These are phyloP conservation scores for Lentinula detonsa DNA, from an alignment of 768 basidiomycete species.

Conservation along the genomic window DNA sequence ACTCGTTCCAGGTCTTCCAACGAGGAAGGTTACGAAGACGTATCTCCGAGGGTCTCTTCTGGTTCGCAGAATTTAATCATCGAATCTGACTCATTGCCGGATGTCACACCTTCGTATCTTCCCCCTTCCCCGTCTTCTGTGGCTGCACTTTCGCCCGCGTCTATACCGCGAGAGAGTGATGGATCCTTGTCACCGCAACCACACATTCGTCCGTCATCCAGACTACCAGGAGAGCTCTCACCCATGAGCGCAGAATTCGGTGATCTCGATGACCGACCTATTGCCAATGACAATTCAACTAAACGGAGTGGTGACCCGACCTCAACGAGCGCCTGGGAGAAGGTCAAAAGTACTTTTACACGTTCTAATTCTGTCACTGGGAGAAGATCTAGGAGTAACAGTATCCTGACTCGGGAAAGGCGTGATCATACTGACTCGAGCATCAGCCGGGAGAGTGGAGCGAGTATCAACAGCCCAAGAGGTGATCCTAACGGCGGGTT, in stretches of 20 bases:
- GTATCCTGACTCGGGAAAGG: constrained; percentile 59
- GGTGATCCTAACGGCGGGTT: constrained; percentile 40
- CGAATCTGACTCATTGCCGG: constrained; percentile 57
- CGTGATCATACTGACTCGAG: constrained; percentile 69
- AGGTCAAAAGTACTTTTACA: constrained; percentile 61
- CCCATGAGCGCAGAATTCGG: constrained; percentile 44
- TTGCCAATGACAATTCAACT: constrained; percentile 35
- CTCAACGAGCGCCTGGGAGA: constrained; percentile 63
- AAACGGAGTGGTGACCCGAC: constrained; percentile 54
- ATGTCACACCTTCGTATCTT: constrained; percentile 34
- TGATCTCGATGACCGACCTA: constrained; percentile 42
- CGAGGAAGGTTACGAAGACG: constrained; percentile 42
- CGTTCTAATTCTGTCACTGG: constrained; percentile 62
- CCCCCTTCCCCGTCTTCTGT: constrained; percentile 47
- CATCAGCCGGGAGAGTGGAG: constrained; percentile 71
- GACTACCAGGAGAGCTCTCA: constrained; percentile 55
- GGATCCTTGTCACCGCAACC: constrained; percentile 52
- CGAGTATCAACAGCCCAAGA: constrained; percentile 59
- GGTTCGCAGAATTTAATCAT: constrained; percentile 58
- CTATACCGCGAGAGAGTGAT: constrained; percentile 33
- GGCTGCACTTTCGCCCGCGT: constrained; percentile 36
- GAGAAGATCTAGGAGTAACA: constrained; percentile 75
- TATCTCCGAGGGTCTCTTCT: constrained; percentile 50
- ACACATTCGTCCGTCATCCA: constrained; percentile 57
- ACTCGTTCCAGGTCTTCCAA: constrained; percentile 34